Conservation (phyloP, 129 eudicot species). For the Escallonia herrerae region DNA sequence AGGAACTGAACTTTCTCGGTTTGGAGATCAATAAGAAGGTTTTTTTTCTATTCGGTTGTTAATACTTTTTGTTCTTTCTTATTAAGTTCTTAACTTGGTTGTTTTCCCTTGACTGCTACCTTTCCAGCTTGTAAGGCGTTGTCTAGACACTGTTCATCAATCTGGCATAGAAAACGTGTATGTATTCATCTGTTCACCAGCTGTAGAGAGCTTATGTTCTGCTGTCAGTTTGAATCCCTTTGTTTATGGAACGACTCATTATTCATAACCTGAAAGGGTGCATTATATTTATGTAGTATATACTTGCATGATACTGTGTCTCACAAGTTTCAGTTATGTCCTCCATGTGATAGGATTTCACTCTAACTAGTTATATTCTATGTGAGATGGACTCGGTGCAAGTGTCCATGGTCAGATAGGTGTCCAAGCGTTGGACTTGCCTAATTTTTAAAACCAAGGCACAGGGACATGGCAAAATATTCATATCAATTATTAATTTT, state of each 20-base stretch:
- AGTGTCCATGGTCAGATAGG: no score
- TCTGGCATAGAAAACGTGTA: slow-evolving; percentile 53
- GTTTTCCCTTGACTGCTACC: slow-evolving; percentile 3
- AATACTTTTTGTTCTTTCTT: neutral
- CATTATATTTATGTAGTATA: neutral
- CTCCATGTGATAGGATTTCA: no score
- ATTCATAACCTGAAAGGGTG: neutral
- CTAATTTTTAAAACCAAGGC: no score
- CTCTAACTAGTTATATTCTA: no score
- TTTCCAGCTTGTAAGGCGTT: slow-evolving; percentile 74
- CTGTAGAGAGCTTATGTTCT: neutral
- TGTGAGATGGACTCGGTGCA: no score
- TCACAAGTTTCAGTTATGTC: no score
- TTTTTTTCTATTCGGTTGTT: neutral
- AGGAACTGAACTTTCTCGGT: slow-evolving; percentile 78
- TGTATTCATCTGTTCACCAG: slow-evolving; percentile 3
- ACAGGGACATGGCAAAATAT: no score
- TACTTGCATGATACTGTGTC: neutral
- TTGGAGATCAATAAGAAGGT: slow-evolving; percentile 78
- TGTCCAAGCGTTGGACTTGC: no score
- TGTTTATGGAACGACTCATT: neutral
- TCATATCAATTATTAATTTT: no score
- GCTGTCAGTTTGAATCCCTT: neutral
- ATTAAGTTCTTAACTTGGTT: slow-evolving; percentile 17
- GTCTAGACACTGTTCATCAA: slow-evolving; percentile 40